Evolutionary conservation across 352 stramenopile species (phyloP).

Genomic region (Phytophthora fragariaefolia): DNA sequence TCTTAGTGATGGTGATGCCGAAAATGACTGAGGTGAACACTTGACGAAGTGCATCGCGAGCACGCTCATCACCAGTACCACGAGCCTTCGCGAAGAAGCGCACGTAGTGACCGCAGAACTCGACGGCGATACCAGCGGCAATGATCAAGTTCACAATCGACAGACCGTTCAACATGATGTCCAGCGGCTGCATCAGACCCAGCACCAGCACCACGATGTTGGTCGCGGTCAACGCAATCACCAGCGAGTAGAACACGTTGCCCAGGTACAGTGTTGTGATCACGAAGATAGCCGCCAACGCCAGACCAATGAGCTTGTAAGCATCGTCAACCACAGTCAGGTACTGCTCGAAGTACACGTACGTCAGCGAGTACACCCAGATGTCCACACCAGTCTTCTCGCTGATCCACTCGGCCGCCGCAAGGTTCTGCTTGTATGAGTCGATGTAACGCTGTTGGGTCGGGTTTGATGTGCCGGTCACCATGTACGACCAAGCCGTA

Average conservation of each 20-base stretch:
- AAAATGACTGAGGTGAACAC: constrained; percentile 82
- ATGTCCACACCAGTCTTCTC: constrained; percentile 63
- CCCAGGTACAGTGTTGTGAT: constrained; percentile 61
- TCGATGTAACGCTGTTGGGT: constrained; percentile 66
- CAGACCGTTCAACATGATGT: constrained; percentile 82
- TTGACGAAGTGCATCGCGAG: constrained; percentile 52
- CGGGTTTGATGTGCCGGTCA: constrained; percentile 58
- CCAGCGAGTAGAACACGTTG: constrained; percentile 49
- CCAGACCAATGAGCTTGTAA: constrained; percentile 56
- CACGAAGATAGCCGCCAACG: constrained; percentile 57
- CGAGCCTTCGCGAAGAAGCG: constrained; percentile 66
- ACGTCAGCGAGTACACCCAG: constrained; percentile 66
- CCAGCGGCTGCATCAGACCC: constrained; percentile 63
- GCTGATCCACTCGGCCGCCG: constrained; percentile 59
- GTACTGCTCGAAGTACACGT: constrained; percentile 76
- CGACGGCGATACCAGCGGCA: constrained; percentile 78
- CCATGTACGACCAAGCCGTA: constrained; percentile 75
- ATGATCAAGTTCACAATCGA: constrained; percentile 89
- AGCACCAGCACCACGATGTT: constrained; percentile 64
- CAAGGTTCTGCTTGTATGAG: constrained; percentile 64
- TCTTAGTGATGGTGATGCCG: constrained; percentile 89
- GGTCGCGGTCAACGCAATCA: constrained; percentile 50
- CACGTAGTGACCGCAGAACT: constrained; percentile 86
- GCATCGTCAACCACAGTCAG: constrained; percentile 61
- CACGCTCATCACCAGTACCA: constrained; percentile 48